Evolutionary conservation across 805 yeast genomes (phyloP).

Genomic region (Metschnikowia gelsemii): DNA sequence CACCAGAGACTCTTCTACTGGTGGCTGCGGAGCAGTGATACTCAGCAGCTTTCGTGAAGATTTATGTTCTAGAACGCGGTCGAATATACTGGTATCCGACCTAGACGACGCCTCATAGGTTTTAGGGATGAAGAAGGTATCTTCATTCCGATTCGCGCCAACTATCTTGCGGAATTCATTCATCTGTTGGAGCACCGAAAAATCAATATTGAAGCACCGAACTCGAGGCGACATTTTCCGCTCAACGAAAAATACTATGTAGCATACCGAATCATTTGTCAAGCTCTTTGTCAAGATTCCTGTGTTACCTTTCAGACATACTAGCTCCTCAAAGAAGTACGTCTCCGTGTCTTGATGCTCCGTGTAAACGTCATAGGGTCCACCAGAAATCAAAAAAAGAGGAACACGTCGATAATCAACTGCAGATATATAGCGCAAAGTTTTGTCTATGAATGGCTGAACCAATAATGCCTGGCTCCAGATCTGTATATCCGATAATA

Average conservation of each 20-base stretch:
- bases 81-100: constrained; percentile 31
- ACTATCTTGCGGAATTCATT: constrained; percentile 5
- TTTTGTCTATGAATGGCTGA: neutral
- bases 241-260: constrained; percentile 29
- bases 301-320: neutral
- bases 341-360: constrained; percentile 14
- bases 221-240: constrained; percentile 9
- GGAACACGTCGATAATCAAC: constrained; percentile 17
- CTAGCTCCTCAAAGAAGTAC: constrained; percentile 13
- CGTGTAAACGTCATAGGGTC: constrained; percentile 20
- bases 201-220: constrained; percentile 23
- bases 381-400: constrained; percentile 16
- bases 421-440: constrained; percentile 6
- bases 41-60: constrained; percentile 18
- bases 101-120: constrained; percentile 3
- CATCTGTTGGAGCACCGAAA: constrained; percentile 15
- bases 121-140: constrained; percentile 9
- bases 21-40: constrained; percentile 9
- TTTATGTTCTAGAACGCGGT: constrained; percentile 34
- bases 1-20: constrained; percentile 15
- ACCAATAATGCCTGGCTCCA: constrained; percentile 11
- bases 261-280: constrained; percentile 9
- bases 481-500: constrained; percentile 18
- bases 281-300: constrained; percentile 15
- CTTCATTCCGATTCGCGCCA: constrained; percentile 1